Evolutionary conservation across 2,329 filamentous ascomycete genomes (phyloP).

Genomic region (Xylariaceae sp.): DNA sequence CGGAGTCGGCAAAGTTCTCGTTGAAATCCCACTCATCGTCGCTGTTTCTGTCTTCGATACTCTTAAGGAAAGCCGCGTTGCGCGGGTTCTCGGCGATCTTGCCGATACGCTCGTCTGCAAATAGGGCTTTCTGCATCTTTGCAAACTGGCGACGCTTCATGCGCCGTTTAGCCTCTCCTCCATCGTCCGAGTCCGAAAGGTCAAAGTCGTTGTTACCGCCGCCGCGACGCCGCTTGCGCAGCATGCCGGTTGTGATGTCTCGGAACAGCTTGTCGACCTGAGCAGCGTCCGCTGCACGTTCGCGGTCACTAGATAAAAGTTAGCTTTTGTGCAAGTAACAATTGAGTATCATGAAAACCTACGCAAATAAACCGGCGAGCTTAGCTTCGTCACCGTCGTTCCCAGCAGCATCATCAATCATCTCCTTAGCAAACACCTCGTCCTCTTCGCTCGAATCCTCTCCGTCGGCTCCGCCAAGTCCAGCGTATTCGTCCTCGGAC

Average conservation of each 20-base stretch:
- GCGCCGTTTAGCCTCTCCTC: slow-evolving; percentile 73
- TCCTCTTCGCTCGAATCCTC: slow-evolving; percentile 79
- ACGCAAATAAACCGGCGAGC: slow-evolving; percentile 87
- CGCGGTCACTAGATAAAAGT: slow-evolving; percentile 63
- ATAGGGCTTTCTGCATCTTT: slow-evolving; percentile 85
- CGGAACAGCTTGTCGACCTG: slow-evolving; percentile 89
- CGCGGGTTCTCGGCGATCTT: slow-evolving; percentile 89
- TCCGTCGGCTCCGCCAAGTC: slow-evolving; percentile 85
- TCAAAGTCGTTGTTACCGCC: slow-evolving; percentile 72
- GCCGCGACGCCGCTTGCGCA: slow-evolving; percentile 71
- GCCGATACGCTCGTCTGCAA: slow-evolving; percentile 86
- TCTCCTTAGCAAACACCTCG: slow-evolving; percentile 72
- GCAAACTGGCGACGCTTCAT: slow-evolving; percentile 87
- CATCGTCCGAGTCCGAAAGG: slow-evolving; percentile 89
- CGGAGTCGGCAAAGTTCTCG: slow-evolving; percentile 52
- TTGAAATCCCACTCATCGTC: slow-evolving; percentile 80
- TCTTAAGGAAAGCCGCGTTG: slow-evolving; percentile 85
- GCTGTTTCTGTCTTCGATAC: slow-evolving; percentile 79
- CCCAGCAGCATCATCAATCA: slow-evolving; percentile 84
- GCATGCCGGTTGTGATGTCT: slow-evolving; percentile 85
- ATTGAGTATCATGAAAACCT: slow-evolving; percentile 48
- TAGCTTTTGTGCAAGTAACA: slow-evolving; percentile 5
- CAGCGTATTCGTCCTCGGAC: slow-evolving; percentile 97
- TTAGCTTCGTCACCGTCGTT: slow-evolving; percentile 79
- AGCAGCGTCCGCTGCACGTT: slow-evolving; percentile 80